Conservation (phyloP, 306 rosid species). For the Dryas drummondii region DNA sequence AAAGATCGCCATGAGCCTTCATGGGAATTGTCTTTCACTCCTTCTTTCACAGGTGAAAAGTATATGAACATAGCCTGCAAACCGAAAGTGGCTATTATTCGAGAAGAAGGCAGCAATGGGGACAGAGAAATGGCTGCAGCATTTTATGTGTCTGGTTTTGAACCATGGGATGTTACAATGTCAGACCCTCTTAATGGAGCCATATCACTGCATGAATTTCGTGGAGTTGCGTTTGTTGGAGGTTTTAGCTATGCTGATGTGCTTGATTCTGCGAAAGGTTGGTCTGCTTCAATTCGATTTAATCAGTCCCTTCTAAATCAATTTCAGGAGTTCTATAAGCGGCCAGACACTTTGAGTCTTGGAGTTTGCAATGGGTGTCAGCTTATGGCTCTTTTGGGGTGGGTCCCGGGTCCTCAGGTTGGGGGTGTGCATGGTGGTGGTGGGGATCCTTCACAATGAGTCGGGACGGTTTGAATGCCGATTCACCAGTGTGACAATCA, state of each 20-base stretch:
- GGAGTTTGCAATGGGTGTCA: slow-evolving; percentile 98
- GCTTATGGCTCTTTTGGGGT: slow-evolving; percentile 91
- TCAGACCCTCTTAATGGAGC: slow-evolving; percentile 74
- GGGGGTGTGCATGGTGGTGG: slow-evolving; percentile 84
- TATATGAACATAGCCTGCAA: slow-evolving; percentile 47
- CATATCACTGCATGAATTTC: slow-evolving; percentile 58
- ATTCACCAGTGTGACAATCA: slow-evolving; percentile 73
- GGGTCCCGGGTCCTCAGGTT: slow-evolving; percentile 87
- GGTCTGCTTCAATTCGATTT: slow-evolving; percentile 83
- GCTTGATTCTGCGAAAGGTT: slow-evolving; percentile 92
- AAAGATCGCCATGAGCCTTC: slow-evolving; percentile 65
- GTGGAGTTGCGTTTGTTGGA: slow-evolving; percentile 79
- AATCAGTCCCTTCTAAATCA: slow-evolving; percentile 65
- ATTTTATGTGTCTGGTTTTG: slow-evolving; percentile 73
- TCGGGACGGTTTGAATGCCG: slow-evolving; percentile 95
- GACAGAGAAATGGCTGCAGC: slow-evolving; percentile 97
- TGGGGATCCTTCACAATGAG: slow-evolving; percentile 77
- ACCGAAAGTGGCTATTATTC: slow-evolving; percentile 83
- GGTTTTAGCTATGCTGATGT: slow-evolving; percentile 95
- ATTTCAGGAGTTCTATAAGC: slow-evolving; percentile 81
- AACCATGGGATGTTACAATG: slow-evolving; percentile 89
- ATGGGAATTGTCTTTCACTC: slow-evolving; percentile 69
- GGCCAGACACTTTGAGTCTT: slow-evolving; percentile 81
- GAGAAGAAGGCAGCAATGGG: slow-evolving; percentile 98
- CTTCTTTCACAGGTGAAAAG: slow-evolving; percentile 64